Evolutionary conservation across 306 rosid genomes (phyloP).

Genomic region (Cucurbita maxima): DNA sequence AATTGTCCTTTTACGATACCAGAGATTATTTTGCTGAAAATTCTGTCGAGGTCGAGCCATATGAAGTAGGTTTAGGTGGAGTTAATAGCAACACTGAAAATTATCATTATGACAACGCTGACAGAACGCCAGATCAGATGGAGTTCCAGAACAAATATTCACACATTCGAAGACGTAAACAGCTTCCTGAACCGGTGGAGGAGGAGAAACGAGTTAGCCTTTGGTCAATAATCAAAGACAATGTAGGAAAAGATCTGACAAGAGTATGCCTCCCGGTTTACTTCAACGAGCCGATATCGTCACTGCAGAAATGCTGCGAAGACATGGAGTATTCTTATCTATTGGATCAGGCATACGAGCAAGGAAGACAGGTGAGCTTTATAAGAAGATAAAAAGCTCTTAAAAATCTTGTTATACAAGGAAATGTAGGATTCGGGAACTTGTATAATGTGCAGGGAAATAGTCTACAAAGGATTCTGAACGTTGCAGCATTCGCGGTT

Average conservation of each 20-base stretch:
- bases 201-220: constrained; percentile 96
- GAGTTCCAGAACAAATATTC: constrained; percentile 20
- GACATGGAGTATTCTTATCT: constrained; percentile 89
- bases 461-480: constrained; percentile 56
- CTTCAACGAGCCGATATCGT: constrained; percentile 92
- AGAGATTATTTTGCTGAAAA: constrained; percentile 53
- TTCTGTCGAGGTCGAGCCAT: neutral
- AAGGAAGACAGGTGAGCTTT: constrained; percentile 60
- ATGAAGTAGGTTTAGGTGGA: neutral
- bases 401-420: neutral
- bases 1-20: constrained; percentile 52
- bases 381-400: neutral
- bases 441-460: constrained; percentile 53
- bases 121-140: constrained; percentile 19
- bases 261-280: constrained; percentile 92
- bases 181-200: constrained; percentile 84
- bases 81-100: constrained; percentile 16
- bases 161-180: constrained; percentile 49
- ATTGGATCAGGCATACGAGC: constrained; percentile 72
- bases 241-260: constrained; percentile 92
- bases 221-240: constrained; percentile 96
- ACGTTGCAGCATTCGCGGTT: constrained; percentile 96
- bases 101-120: constrained; percentile 21
- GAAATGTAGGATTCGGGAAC: neutral
- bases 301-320: constrained; percentile 92